Evolutionary conservation across 2,329 filamentous ascomycete species (phyloP), one percentile per base, ranked within the genome.

Genomic region (Paraconiothyrium sp.): DNA sequence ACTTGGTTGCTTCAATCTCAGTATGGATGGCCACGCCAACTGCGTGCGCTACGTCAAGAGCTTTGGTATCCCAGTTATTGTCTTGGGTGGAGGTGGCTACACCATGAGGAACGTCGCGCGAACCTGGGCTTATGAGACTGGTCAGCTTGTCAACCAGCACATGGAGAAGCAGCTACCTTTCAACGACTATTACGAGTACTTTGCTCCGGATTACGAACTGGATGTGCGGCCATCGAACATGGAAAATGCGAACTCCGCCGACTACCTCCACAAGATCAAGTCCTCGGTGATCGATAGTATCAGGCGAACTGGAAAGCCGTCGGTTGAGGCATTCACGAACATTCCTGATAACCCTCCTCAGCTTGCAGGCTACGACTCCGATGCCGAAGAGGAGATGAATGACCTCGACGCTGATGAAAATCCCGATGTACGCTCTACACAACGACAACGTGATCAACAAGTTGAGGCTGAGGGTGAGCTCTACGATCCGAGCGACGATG

Each of bases 141-240:
- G 94, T 67, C 86, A 93, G 61, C 85, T 98, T 9, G 92, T 97
- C 22, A 92, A 92, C 32, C 88, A 94, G 62, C 86, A 92, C 34
- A 92, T 98, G 86, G 86, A 88, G 11, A 86, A 90, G 5, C 89
- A 92, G n/a, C 84, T 98, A 44, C 94, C 94, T 0, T 98, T 93
- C 79, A 98, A 97, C 66, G 94, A 98, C 82, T 98, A 98, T 79
- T 98, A 98, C 74, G 89, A 90, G 83, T 91, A 91, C 73, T 91
- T 90, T 72, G 88, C 85, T 6, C 89, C 89, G 2, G 89, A 91
- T 72, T 91, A 89, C 73, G 88, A 91, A 75, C 83, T 91, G 46
- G 87, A 90, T 70, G 89, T 91, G 20, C 85, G 88, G 30, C 87
- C 89, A 0, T 90, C 88, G 2, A 91, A 91, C 70, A 91, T 91